Evolutionary conservation across 2,329 filamentous ascomycete species (phyloP), one percentile per base, ranked within the genome.

Genomic region (Ophiocordyceps robertsii): DNA sequence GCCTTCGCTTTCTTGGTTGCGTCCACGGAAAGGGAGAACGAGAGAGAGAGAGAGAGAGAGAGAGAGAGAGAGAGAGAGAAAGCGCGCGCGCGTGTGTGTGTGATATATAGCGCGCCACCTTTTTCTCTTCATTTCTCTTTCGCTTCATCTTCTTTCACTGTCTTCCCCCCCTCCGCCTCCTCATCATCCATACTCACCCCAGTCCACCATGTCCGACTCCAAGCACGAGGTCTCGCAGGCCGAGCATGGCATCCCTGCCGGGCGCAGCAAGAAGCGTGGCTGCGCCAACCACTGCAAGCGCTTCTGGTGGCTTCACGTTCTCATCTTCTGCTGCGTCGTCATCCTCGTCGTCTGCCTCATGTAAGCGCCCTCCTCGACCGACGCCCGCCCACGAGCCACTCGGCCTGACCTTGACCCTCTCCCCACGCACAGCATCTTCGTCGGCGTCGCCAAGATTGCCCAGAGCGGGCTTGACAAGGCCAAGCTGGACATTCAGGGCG

Each of bases 291-390:
- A 77, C 54, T 70, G 69, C 56, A 67, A 60, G 53, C 67, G 63
- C 50, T 79, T 72, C 51, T 82, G 77, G 78, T 82, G 77, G 77
- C 52, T 68, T 47, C 68, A 78, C 51, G 56, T 80, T 45, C 61
- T 81, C 44, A 55, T 66, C 14, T 56, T 76, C 41, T 53, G 70
- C 44, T 49, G 67, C 46, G 58, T 77, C 37, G 56, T 71, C 37
- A 64, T 77, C 30, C 58, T 82, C 13, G 62, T 77, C 32, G 68
- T 82, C 16, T 65, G 73, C 33, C 62, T 78, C 33, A 58, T 81
- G 77, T 81, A 65, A 71, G 75, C 9, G 24, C 6, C 24, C 24
- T 70, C 27, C 19, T 19, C 3, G 3, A 19, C 19, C 37, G 19
- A 17, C 14, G 8, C n/a, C 14, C 14, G 16, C 16, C 14, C 6